Evolutionary conservation across 306 rosid genomes (phyloP).

Genomic region (Lablab purpureus): DNA sequence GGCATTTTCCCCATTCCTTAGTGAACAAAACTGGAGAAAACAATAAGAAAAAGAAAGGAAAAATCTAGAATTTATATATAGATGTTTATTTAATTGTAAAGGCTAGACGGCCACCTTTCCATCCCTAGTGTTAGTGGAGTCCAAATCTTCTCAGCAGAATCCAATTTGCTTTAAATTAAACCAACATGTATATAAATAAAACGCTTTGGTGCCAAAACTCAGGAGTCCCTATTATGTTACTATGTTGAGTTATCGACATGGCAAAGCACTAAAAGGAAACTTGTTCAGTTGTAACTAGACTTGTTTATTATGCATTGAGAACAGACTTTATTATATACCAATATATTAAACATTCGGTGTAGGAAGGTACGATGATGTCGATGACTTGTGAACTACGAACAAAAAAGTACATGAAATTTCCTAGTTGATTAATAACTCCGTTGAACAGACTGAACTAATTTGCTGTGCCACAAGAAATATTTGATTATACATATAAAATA

Average conservation of each 20-base stretch:
- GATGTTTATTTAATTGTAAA: slow-evolving; percentile 17
- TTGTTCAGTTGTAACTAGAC: neutral
- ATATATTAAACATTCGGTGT: neutral
- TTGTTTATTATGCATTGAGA: neutral
- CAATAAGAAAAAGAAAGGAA: neutral
- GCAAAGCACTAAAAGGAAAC: slow-evolving; percentile 3
- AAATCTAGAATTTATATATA: neutral
- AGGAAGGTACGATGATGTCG: neutral
- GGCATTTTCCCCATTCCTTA: neutral
- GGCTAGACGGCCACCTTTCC: slow-evolving; percentile 44
- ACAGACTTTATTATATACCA: neutral
- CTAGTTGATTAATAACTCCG: neutral
- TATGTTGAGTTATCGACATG: slow-evolving; percentile 15
- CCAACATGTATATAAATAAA: neutral
- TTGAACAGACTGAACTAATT: slow-evolving; percentile 11
- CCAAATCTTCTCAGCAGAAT: slow-evolving; percentile 44
- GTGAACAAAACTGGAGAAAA: neutral
- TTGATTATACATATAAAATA: neutral
- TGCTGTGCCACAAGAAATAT: neutral
- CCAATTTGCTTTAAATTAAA: slow-evolving; percentile 27
- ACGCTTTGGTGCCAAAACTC: slow-evolving; percentile 37
- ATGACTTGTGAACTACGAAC: neutral
- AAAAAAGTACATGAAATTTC: neutral
- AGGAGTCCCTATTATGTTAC: slow-evolving; percentile 43
- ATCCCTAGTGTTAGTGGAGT: slow-evolving; percentile 38